A percentile compares a stretch with the other conserved stretches of the same genome.
phyloP scores from a whole-genome alignment of 805 yeast species.

The Lipomyces chichibuensis region DNA sequence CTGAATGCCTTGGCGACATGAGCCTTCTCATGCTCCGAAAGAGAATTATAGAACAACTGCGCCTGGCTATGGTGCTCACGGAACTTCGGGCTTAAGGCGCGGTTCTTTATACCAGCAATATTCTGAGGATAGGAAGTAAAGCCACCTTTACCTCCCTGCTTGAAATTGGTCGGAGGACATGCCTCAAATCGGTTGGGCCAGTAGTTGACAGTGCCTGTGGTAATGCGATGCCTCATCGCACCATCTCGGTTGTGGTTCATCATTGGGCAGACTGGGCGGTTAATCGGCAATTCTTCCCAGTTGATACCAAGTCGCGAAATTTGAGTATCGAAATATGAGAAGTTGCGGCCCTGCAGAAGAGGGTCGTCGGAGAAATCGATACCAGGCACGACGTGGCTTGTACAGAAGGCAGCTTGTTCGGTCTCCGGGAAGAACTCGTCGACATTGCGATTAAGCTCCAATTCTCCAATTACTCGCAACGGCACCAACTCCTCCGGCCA shows the following conservation, averaged over 20 bases:
- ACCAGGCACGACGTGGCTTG: slow-evolving; percentile 18
- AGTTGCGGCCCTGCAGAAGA: slow-evolving; percentile 16
- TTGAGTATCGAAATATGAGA: slow-evolving; percentile 19
- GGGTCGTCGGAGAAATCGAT: slow-evolving; percentile 19
- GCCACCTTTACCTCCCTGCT: slow-evolving; percentile 10
- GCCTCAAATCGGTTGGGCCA: slow-evolving; percentile 13
- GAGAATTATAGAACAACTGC: slow-evolving; percentile 11
- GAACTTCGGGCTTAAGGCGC: slow-evolving; percentile 6
- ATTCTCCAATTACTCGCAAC: slow-evolving; percentile 11
- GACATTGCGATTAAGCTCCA: slow-evolving; percentile 15
- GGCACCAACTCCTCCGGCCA: slow-evolving; percentile 18
- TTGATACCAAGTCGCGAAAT: slow-evolving; percentile 11
- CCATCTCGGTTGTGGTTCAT: slow-evolving; percentile 17
- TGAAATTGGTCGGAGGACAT: background rate
- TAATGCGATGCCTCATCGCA: slow-evolving; percentile 11
- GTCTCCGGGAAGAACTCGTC: slow-evolving; percentile 18
- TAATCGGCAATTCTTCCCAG: slow-evolving; percentile 16
- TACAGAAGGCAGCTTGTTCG: slow-evolving; percentile 19
- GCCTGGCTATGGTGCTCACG: slow-evolving; percentile 11
- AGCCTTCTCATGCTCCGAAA: slow-evolving; percentile 11
- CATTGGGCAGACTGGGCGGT: slow-evolving; percentile 11
- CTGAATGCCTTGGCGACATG: slow-evolving; percentile 11
- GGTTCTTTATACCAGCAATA: slow-evolving; percentile 11
- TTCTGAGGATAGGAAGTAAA: slow-evolving; percentile 5
- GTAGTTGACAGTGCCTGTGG: slow-evolving; percentile 14